A percentile compares a stretch with the other conserved stretches of the same genome.
Evolutionary conservation across 257 asterid species (phyloP).

Genomic region (Ilex asprella): DNA sequence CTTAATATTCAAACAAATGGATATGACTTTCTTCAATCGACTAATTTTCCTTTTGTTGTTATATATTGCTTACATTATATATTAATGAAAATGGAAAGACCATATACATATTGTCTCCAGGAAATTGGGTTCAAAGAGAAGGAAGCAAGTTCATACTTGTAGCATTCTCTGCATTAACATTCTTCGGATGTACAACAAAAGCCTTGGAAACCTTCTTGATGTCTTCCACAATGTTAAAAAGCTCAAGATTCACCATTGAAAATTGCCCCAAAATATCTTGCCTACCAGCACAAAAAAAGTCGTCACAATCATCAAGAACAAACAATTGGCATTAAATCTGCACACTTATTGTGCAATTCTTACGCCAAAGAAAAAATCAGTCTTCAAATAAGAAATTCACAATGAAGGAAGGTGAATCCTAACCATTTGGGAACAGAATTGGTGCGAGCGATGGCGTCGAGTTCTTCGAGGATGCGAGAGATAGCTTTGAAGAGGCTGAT

Average conservation of each 20-base stretch:
- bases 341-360: neutral
- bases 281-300: constrained; percentile 31
- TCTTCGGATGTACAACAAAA: constrained; percentile 90
- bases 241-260: constrained; percentile 97
- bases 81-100: no score
- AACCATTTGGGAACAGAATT: constrained; percentile 84
- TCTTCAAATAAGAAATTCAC: no score
- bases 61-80: no score
- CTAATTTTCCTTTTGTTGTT: no score
- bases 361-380: neutral
- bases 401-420: neutral
- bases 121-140: neutral
- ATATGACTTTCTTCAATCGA: no score
- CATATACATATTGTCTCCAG: no score
- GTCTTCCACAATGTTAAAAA: constrained; percentile 83
- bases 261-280: constrained; percentile 84
- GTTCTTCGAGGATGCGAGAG: constrained; percentile 89
- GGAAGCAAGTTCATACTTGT: constrained; percentile 39
- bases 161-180: constrained; percentile 94
- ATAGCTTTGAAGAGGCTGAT: constrained; percentile 83
- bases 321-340: neutral
- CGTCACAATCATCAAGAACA: no score
- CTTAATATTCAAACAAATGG: no score
- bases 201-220: constrained; percentile 93
- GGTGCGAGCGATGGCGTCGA: constrained; percentile 62